phyloP scores from a whole-genome alignment of 768 basidiomycete species.

The Suillus placidus region DNA sequence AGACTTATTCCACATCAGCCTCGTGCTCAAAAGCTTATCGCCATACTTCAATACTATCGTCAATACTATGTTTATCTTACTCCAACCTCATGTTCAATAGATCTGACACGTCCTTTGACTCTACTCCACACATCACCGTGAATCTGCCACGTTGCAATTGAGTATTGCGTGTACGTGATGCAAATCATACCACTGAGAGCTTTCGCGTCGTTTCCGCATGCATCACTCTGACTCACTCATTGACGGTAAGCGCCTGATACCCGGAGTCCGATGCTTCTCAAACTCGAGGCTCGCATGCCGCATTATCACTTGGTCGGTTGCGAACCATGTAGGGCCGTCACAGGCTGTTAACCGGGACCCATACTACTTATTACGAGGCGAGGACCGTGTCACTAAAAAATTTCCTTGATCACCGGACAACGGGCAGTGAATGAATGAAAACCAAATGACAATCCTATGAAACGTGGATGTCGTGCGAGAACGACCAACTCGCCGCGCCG shows the following conservation, averaged over 20 bases:
- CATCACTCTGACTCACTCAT: background rate
- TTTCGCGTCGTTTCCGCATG: background rate
- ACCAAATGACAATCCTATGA: background rate
- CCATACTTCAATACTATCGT: background rate
- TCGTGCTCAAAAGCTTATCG: conserved; percentile 16
- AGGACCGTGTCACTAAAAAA: background rate
- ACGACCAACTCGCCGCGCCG: too few species aligned
- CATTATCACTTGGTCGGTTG: background rate
- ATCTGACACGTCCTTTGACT: background rate
- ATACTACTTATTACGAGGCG: background rate
- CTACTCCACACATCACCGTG: background rate
- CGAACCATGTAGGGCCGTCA: background rate
- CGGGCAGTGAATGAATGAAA: background rate
- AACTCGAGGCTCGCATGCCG: background rate
- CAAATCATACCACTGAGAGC: background rate
- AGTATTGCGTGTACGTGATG: background rate
- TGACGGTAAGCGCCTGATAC: background rate
- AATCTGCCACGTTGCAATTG: background rate
- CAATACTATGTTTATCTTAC: conserved; percentile 2
- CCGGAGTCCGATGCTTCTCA: background rate
- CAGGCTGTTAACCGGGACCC: background rate
- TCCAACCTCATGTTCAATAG: background rate
- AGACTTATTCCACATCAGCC: conserved; percentile 31
- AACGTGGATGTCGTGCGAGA: background rate
- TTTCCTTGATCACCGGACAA: background rate